Base-by-base conservation (phyloP, 2,329 filamentous ascomycete genomes). In the Sclerotinia sclerotiorum region DNA sequence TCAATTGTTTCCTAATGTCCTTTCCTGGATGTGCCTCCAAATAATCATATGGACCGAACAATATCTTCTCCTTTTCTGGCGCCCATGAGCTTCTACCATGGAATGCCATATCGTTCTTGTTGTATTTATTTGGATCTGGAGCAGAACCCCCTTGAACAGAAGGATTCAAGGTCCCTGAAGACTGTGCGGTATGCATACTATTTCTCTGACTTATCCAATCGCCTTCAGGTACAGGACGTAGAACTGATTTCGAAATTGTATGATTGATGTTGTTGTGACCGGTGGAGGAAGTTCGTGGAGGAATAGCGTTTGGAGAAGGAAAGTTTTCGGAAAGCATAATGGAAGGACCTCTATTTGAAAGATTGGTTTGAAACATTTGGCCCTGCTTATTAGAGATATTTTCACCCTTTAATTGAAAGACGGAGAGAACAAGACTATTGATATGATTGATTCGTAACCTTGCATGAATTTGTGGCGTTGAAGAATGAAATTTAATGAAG, bases 41-140 rank as follows among this genome's bases (percentile, higher is more conserved):
- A 78, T 97, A 96, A 76, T 94, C 89, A 75, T 88, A 97, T 0
- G 93, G 93, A 0, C 89, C 92, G 60, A 89, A 82, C 65, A 96
- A 82, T 70, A 94, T 88, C 78, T 87, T 87, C 78, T 95, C 91
- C 81, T 95, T 94, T 74, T 90, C 86, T 2, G 83, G 79, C 8
- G 86, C 88, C 92, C 92, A 95, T 35, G 69, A 73, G 32, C 74
- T 72, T 66, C 73, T 74, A 27, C 75, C 74, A 48, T 75, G 71
- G 44, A 77, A 78, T 15, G 74, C 71, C 73, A 76, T 74, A 29
- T 76, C 74, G 62, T 74, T 72, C 49, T 74, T 74, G 42, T 72
- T 56, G 68, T 75, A 74, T 68, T 71, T 76, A 19, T 68, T 69
- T 21, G 74, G 72, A 42, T 77, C 74, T 3, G 72, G 73, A 15